A percentile compares a stretch with the other conserved stretches of the same genome.
Evolutionary conservation across 2,329 filamentous ascomycete genomes (phyloP).

Genomic region (Alternaria novae-zelandiae): DNA sequence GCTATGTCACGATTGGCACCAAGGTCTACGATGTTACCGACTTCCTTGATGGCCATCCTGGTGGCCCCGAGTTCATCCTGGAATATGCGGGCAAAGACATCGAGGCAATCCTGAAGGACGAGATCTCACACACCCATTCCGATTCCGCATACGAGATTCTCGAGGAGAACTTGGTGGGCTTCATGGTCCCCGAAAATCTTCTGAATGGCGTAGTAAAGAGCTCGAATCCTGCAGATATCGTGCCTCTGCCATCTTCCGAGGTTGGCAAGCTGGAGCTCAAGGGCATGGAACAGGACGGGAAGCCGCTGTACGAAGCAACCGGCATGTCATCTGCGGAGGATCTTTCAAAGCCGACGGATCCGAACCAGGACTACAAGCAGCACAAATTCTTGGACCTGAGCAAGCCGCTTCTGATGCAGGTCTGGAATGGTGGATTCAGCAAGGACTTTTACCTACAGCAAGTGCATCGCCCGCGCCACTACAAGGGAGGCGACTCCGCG

Average conservation of each 20-base stretch:
- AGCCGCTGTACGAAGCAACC: slow-evolving; percentile 66
- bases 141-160: slow-evolving; percentile 96
- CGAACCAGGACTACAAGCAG: slow-evolving; percentile 75
- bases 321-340: slow-evolving; percentile 92
- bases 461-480: slow-evolving; percentile 93
- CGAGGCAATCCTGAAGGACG: slow-evolving; percentile 79
- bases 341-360: slow-evolving; percentile 83
- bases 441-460: slow-evolving; percentile 98
- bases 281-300: slow-evolving; percentile 55
- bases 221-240: slow-evolving; percentile 56
- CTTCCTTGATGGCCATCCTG: slow-evolving; percentile 89
- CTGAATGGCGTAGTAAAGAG: slow-evolving; percentile 59
- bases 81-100: slow-evolving; percentile 92
- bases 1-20: slow-evolving; percentile 87
- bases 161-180: slow-evolving; percentile 84
- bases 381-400: slow-evolving; percentile 94
- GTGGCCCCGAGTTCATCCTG: slow-evolving; percentile 84
- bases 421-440: slow-evolving; percentile 85
- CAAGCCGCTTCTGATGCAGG: slow-evolving; percentile 82
- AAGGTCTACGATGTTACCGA: slow-evolving; percentile 96
- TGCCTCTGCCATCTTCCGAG: slow-evolving; percentile 59
- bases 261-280: slow-evolving; percentile 57
- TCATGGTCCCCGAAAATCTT: slow-evolving; percentile 69
- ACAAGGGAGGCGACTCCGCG: slow-evolving; percentile 89
- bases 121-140: slow-evolving; percentile 81